A percentile compares a stretch with the other conserved stretches of the same genome.
phyloP scores from a whole-genome alignment of 345 rosid genomes.

The Triadica sebifera region DNA sequence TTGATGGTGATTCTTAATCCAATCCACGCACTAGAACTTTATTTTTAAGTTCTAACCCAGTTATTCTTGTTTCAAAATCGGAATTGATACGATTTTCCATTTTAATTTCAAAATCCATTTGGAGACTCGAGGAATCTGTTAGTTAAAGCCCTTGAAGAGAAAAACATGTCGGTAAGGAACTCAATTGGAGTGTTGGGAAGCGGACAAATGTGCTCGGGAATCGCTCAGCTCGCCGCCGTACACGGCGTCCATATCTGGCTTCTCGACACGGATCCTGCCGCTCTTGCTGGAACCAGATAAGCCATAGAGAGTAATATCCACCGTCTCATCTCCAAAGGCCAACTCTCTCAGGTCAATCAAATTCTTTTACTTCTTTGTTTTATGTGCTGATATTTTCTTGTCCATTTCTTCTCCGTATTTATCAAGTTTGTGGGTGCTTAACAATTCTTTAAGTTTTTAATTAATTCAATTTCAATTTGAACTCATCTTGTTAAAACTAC shows the following conservation, averaged over 20 bases:
- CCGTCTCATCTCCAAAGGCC: conserved; percentile 64
- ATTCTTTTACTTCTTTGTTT: not conserved
- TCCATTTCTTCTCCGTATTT: not conserved
- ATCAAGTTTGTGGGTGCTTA: not conserved
- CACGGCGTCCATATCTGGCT: conserved; percentile 64
- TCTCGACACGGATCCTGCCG: conserved; percentile 57
- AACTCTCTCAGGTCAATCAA: conserved; percentile 51
- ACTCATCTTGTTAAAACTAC: too few species aligned
- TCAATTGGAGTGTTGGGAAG: conserved; percentile 68
- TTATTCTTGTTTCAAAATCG: too few species aligned
- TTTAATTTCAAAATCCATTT: not conserved
- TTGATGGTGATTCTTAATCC: too few species aligned
- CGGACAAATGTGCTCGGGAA: conserved; percentile 98
- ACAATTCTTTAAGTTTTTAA: not conserved
- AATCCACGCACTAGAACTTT: too few species aligned
- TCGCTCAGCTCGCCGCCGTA: conserved; percentile 79
- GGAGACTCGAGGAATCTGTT: not conserved
- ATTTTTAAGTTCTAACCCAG: too few species aligned
- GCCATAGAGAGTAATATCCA: conserved; percentile 55
- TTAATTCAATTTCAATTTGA: not conserved
- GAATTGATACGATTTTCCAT: too few species aligned
- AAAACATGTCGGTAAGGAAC: conserved; percentile 44
- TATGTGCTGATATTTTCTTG: too few species aligned
- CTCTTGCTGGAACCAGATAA: conserved; percentile 56
- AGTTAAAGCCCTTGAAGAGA: not conserved